Percentiles rank a stretch among this genome's conserved stretches.
phyloP scores from a whole-genome alignment of 2,329 filamentous ascomycete genomes.

The Atkinsonella hypoxylon region DNA sequence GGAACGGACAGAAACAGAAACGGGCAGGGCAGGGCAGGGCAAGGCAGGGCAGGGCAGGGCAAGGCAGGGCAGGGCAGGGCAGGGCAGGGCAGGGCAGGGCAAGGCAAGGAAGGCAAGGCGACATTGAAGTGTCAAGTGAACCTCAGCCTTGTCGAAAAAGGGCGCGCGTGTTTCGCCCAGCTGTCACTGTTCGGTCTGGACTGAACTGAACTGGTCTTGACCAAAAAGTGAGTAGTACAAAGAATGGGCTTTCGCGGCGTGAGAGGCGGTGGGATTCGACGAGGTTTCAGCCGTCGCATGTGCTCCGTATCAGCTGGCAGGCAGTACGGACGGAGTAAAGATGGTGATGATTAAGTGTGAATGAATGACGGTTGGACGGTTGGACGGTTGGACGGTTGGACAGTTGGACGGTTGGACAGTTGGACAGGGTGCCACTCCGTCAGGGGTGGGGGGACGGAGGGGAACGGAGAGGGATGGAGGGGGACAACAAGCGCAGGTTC shows the following conservation, averaged over 20 bases:
- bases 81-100: background rate
- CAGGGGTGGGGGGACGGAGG: background rate
- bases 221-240: background rate
- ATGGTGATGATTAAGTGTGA: background rate
- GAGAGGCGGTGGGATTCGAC: conserved; percentile 4
- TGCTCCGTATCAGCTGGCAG: background rate
- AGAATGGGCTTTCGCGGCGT: conserved; percentile 3
- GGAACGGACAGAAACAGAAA: background rate
- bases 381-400: too few relatives aligned
- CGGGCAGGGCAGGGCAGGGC: background rate
- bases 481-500: background rate
- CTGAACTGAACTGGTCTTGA: background rate
- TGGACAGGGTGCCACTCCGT: background rate
- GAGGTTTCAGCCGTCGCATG: conserved; percentile 34
- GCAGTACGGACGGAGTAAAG: too few relatives aligned
- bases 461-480: background rate
- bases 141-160: background rate
- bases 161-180: conserved; percentile 2
- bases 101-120: too few relatives aligned
- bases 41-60: background rate
- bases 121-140: background rate
- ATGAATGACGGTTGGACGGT: background rate
- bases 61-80: background rate
- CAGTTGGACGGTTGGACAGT: too few relatives aligned
- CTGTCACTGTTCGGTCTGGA: background rate